Base-by-base conservation (phyloP, 306 rosid genomes). In the Dryas drummondii region DNA sequence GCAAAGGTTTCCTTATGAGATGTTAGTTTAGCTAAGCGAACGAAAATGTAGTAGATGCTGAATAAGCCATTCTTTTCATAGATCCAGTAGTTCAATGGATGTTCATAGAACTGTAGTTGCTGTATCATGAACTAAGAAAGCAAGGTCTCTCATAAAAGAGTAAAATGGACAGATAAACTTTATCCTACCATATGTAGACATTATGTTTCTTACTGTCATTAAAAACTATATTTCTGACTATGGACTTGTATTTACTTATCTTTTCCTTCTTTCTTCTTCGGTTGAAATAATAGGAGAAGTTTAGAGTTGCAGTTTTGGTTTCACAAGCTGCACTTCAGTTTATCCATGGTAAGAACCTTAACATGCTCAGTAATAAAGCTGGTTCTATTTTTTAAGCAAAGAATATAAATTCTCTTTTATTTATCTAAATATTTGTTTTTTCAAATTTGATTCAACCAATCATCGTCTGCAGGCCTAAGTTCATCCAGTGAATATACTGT, bases 321-420 rank as follows among this genome's bases (percentile, higher is more conserved):
- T 94, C 99, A 47, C 97, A 94, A 90, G 99, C 99, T 70, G 99
- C 99, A 13, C 99, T 94, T 68, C 97, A 94, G 82, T 94, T 94
- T 83, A 92, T 94, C 75, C 88, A 92, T 59, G 97, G 99, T 92
- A 82, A 82, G 87, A 49, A 52, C 71, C 41, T 76, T 72, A 75
- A 78, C 64, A 44, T 64, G 42, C 66, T 50, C 10, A 4, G 17
- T 44, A 80, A 42, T 65, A 52, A 40, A 6, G 16, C 41, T 78
- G 65, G 12, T 63, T 54, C 50, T 75, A 46, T 71, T 71, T 6
- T 17, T 27, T 1, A 59, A 26, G 2, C 6, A 10, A 44, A 7
- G 3, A 44, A 5, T 26, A 17, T 15, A 72, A 45, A 1, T 27
- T 54, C 37, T 55, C 8, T 10, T 16, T 67, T 16, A 27, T 44